Percentiles rank a stretch among this genome's conserved stretches.
Conservation (phyloP, 306 rosid genomes). For the Dryas octopetala region DNA sequence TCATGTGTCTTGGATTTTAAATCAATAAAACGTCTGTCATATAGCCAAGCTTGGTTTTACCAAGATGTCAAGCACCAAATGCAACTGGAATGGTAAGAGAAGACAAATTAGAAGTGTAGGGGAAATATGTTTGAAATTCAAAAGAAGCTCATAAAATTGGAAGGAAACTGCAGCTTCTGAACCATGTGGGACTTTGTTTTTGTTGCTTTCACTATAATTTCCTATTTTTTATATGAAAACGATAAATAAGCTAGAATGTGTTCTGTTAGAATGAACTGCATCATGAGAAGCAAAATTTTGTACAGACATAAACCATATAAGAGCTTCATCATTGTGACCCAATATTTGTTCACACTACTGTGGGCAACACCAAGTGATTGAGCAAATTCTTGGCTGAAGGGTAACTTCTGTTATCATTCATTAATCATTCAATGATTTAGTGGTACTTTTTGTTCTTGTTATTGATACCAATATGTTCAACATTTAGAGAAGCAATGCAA, state of each 20-base stretch:
- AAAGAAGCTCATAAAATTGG: conserved; percentile 28
- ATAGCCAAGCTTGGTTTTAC: conserved; percentile 8
- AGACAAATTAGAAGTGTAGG: conserved; percentile 53
- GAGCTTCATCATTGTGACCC: conserved; percentile 1
- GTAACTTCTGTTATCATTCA: conserved; percentile 5
- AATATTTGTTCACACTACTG: not conserved
- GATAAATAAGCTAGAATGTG: not conserved
- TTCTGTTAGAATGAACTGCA: conserved; percentile 6
- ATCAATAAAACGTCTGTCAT: conserved; percentile 23
- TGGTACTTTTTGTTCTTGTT: not conserved
- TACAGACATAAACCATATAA: not conserved
- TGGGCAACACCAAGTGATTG: not conserved
- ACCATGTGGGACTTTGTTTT: not conserved
- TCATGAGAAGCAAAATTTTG: not conserved
- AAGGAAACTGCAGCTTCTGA: conserved; percentile 14
- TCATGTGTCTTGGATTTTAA: conserved; percentile 17
- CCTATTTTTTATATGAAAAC: not conserved
- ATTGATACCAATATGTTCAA: not conserved
- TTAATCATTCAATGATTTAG: not conserved
- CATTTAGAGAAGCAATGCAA: not conserved
- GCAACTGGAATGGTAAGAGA: conserved; percentile 27
- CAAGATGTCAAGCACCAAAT: conserved; percentile 19
- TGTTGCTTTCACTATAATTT: not conserved
- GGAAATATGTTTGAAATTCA: conserved; percentile 23
- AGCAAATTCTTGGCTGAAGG: conserved; percentile 3